These are phyloP conservation scores for Nannochloropsis oceanica DNA, from an alignment of 108 stramenopile genomes.

Conservation along the genomic window DNA sequence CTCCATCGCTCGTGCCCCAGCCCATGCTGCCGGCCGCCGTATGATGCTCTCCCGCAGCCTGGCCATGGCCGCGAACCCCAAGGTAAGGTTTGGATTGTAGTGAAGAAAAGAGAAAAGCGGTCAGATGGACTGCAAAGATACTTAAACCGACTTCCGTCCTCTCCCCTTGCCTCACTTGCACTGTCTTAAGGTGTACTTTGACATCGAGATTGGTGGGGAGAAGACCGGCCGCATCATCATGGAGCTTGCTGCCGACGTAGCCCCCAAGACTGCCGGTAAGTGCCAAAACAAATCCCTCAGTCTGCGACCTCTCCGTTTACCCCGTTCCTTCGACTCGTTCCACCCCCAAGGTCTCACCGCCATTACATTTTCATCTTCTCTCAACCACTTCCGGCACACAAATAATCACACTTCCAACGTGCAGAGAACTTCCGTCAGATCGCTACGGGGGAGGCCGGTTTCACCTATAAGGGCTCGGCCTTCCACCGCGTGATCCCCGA, in stretches of 20 bases:
- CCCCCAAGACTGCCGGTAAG: constrained; percentile 85
- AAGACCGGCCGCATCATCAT: constrained; percentile 64
- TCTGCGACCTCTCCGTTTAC: too few species aligned
- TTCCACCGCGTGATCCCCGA: constrained; percentile 92
- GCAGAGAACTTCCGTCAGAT: not conserved
- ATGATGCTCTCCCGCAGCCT: not conserved
- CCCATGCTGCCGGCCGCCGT: not conserved
- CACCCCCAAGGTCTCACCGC: too few species aligned
- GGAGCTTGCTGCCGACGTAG: constrained; percentile 65
- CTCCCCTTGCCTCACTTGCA: not conserved
- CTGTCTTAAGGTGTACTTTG: constrained; percentile 31
- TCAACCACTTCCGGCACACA: too few species aligned
- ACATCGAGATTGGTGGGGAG: constrained; percentile 47
- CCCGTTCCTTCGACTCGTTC: too few species aligned
- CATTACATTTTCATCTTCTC: too few species aligned
- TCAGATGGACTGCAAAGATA: not conserved
- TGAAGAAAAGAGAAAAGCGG: not conserved
- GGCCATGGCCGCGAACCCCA: not conserved
- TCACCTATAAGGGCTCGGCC: constrained; percentile 61
- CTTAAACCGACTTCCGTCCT: not conserved
- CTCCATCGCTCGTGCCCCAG: not conserved
- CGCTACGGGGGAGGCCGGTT: not conserved
- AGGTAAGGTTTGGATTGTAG: not conserved
- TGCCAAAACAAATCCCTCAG: not conserved
- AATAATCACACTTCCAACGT: not conserved